Evolutionary conservation across 805 yeast genomes (phyloP).

Genomic region (Suhomyces emberorum): DNA sequence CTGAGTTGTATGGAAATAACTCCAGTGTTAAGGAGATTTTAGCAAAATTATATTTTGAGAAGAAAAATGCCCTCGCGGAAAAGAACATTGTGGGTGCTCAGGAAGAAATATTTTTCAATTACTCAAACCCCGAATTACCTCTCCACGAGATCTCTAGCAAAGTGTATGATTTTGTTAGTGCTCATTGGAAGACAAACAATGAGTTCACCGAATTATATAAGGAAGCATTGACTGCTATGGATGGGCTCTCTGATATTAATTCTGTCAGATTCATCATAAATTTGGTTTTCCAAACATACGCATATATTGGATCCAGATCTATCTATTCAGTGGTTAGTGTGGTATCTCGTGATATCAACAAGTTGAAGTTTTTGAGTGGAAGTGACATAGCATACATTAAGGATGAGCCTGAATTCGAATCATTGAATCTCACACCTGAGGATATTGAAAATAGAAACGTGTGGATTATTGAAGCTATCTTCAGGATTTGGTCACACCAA

Average conservation of each 20-base stretch:
- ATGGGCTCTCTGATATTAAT: slow-evolving; percentile 17
- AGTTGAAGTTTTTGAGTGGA: slow-evolving; percentile 38
- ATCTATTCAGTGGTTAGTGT: slow-evolving; percentile 50
- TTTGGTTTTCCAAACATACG: slow-evolving; percentile 64
- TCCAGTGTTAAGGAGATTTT: slow-evolving; percentile 25
- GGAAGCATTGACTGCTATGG: slow-evolving; percentile 23
- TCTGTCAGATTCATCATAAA: slow-evolving; percentile 46
- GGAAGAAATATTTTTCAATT: slow-evolving; percentile 37
- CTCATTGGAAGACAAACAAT: slow-evolving; percentile 37
- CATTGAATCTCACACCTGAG: slow-evolving; percentile 20
- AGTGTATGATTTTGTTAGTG: slow-evolving; percentile 39
- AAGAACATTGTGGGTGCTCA: slow-evolving; percentile 28
- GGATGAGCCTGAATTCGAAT: slow-evolving; percentile 33
- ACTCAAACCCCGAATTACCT: slow-evolving; percentile 35
- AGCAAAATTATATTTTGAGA: slow-evolving; percentile 21
- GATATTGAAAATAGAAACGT: slow-evolving; percentile 27
- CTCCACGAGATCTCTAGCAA: slow-evolving; percentile 34
- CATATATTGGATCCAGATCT: slow-evolving; percentile 85
- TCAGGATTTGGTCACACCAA: slow-evolving; percentile 43
- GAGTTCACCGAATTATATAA: slow-evolving; percentile 33
- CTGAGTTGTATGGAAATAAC: slow-evolving; percentile 31
- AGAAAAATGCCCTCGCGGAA: slow-evolving; percentile 18
- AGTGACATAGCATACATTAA: slow-evolving; percentile 26
- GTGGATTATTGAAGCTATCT: slow-evolving; percentile 37
- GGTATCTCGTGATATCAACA: slow-evolving; percentile 37